Evolutionary conservation across 148 eudicot genomes (phyloP).

Genomic region (Amaranthus hypochondriacus): DNA sequence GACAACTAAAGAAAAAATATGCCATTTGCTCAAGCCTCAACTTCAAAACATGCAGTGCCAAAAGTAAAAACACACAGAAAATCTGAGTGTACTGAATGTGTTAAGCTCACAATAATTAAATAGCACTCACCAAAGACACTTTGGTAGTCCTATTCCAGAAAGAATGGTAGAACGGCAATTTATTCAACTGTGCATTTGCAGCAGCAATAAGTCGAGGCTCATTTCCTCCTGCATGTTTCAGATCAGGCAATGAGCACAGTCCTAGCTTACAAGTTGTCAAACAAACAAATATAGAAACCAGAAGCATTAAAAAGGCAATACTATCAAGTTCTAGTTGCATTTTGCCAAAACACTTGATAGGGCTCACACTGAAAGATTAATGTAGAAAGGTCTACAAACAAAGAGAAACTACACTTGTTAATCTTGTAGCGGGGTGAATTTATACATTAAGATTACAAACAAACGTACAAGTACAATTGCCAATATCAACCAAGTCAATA

Average conservation of each 20-base stretch:
- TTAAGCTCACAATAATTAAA: neutral
- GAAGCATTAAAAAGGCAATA: neutral
- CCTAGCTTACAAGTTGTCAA: conserved; percentile 6
- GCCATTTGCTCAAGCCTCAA: neutral
- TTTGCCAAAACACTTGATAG: neutral
- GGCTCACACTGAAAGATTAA: neutral
- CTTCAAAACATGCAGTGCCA: neutral
- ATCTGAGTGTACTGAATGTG: neutral
- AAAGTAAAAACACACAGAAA: neutral
- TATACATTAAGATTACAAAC: neutral
- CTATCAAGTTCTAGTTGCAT: neutral
- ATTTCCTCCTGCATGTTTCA: conserved; percentile 67
- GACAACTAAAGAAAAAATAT: neutral
- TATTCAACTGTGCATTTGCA: conserved; percentile 72
- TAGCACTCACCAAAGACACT: conserved; percentile 68
- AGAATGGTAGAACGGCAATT: conserved; percentile 90
- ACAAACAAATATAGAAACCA: neutral
- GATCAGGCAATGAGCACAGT: conserved; percentile 6
- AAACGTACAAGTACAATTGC: neutral
- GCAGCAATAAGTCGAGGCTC: conserved; percentile 91
- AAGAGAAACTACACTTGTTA: neutral
- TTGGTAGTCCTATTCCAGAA: conserved; percentile 97
- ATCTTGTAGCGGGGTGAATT: neutral
- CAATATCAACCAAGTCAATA: neutral
- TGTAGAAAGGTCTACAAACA: neutral